Base-by-base conservation (phyloP, 2,329 filamentous ascomycete species). In the Colletotrichum godetiae region DNA sequence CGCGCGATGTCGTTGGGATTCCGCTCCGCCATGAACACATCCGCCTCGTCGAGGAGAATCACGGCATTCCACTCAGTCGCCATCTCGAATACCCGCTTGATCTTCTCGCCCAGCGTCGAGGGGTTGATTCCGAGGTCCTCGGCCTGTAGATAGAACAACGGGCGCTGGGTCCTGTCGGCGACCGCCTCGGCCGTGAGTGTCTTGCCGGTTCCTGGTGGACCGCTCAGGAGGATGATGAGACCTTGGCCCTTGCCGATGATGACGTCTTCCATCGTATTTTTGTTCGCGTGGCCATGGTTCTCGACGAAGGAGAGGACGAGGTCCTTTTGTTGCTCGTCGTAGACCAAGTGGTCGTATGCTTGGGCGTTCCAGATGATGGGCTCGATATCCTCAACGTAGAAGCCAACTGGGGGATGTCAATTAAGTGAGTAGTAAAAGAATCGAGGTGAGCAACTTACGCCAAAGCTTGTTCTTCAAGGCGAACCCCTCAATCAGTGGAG, bases 41-140 rank as follows among this genome's bases (percentile, higher is more conserved):
- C 88, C 8, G 87, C 86, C 78, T 89, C 87, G 74, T 89, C 87
- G 3, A 89, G 82, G 4, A 90, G 80, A 24, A 89, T 78, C 7
- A 89, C 84, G 10, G 86, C 86, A 27, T 85, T 83, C 87, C 88
- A 90, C 19, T 83, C 82, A 0, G 84, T 82, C 2, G 86, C 87
- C 72, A 88, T 83, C 70, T 84, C 80, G 53, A 90, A 87, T 35
- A 84, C 82, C 35, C 81, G 80, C 67, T 84, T 83, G 68, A 90
- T 79, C 55, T 85, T 84, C n/a, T 81, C 78, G n/a, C 88, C 87
- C 5, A 89, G 80, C 4, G 79, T 76, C 2, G 80, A 80, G 1
- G 87, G 81, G 37, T 82, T 81, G 56, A 82, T 83, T 24, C 87
- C 87, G 13, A 89, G 80, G 72, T 88, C 86, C 53, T 86, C 86